A percentile compares a stretch with the other conserved stretches of the same genome.
Conservation (phyloP, 1,284 basidiomycete species). For the Cyathus olla region DNA sequence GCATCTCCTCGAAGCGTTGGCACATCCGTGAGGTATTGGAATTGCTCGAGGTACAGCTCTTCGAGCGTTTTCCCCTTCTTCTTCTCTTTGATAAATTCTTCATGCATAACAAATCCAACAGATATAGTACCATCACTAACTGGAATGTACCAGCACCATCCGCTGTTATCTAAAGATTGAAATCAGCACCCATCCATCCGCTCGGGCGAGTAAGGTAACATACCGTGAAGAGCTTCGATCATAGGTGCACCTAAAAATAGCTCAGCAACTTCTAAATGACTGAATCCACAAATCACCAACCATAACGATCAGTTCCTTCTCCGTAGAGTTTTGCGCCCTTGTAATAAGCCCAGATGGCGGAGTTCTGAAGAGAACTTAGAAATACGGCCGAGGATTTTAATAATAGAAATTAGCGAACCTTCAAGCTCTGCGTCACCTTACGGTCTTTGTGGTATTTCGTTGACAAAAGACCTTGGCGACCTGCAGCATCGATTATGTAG, state of each 20-base stretch:
- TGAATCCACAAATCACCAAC: constrained; percentile 1
- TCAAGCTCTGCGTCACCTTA: constrained; percentile 27
- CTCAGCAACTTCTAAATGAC: not conserved
- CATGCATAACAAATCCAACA: constrained; percentile 6
- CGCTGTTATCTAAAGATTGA: constrained; percentile 10
- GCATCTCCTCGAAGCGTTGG: constrained; percentile 5
- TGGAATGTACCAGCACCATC: constrained; percentile 13
- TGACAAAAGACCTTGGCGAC: constrained; percentile 27
- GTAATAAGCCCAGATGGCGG: constrained; percentile 42
- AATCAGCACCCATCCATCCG: too few species aligned
- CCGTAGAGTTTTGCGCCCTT: constrained; percentile 24
- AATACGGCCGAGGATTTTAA: not conserved
- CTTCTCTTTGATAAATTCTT: constrained; percentile 10
- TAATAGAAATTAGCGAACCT: constrained; percentile 5
- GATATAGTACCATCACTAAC: constrained; percentile 8
- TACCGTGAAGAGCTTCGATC: constrained; percentile 37
- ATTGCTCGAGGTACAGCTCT: constrained; percentile 6
- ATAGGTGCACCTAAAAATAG: constrained; percentile 14
- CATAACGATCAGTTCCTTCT: constrained; percentile 20
- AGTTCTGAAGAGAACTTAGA: constrained; percentile 13
- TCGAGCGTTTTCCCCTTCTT: constrained; percentile 9
- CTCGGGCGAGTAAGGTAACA: constrained; percentile 1
- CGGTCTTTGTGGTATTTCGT: constrained; percentile 35
- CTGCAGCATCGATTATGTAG: constrained; percentile 33
- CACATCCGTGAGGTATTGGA: constrained; percentile 5